Evolutionary conservation across 2,329 filamentous ascomycete species (phyloP).

Genomic region (Fusarium marasasianum): DNA sequence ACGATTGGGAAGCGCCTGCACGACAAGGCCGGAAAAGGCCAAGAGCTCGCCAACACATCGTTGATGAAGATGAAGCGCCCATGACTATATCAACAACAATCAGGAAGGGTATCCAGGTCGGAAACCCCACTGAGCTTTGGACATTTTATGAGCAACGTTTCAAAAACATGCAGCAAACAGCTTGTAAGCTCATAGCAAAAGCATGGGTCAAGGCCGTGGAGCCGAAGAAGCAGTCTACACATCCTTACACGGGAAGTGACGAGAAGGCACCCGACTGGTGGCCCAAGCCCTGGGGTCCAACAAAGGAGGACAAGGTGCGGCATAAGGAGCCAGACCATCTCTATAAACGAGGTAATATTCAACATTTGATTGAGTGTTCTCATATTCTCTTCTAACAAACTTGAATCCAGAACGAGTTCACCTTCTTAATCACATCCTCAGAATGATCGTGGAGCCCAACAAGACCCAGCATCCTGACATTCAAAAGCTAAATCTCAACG

Average conservation of each 20-base stretch:
- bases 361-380: background rate
- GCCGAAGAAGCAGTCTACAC: slow-evolving; percentile 79
- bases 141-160: slow-evolving; percentile 70
- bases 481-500: slow-evolving; percentile 61
- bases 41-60: slow-evolving; percentile 49
- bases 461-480: slow-evolving; percentile 61
- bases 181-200: slow-evolving; percentile 78
- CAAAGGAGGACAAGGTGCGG: slow-evolving; percentile 64
- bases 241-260: slow-evolving; percentile 75
- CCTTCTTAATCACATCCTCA: slow-evolving; percentile 68
- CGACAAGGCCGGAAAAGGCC: slow-evolving; percentile 46
- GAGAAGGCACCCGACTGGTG: slow-evolving; percentile 73
- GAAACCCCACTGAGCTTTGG: slow-evolving; percentile 63
- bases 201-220: slow-evolving; percentile 80
- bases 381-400: slow-evolving; percentile 3
- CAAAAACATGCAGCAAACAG: slow-evolving; percentile 73
- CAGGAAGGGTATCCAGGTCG: slow-evolving; percentile 59
- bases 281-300: slow-evolving; percentile 65
- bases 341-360: slow-evolving; percentile 67
- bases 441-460: slow-evolving; percentile 63
- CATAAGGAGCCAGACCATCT: slow-evolving; percentile 81
- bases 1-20: slow-evolving; percentile 46
- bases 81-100: slow-evolving; percentile 52
- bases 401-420: slow-evolving; percentile 62
- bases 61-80: slow-evolving; percentile 54